Conservation (phyloP, 163 green algal genomes). For the Scenedesmus sp. region DNA sequence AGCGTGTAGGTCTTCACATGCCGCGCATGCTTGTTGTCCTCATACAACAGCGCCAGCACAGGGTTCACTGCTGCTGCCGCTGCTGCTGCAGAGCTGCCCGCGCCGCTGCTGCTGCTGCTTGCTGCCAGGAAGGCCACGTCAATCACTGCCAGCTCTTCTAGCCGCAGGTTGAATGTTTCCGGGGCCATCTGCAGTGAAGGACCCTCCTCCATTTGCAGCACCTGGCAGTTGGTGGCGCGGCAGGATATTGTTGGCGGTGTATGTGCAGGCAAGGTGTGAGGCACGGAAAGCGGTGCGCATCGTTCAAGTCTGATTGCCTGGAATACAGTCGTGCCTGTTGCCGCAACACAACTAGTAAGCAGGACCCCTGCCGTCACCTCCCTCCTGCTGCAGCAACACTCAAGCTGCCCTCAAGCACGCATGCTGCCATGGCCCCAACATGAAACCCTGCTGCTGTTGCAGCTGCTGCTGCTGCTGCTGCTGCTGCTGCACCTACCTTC, state of each 20-base stretch:
- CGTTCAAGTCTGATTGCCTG: too few species aligned
- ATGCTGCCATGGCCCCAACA: conserved; percentile 82
- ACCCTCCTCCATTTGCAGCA: conserved; percentile 87
- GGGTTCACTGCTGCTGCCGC: conserved; percentile 58
- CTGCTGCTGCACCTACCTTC: conserved; percentile 76
- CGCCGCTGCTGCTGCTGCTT: conserved; percentile 12
- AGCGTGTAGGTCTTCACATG: conserved; percentile 96
- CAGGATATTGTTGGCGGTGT: neutral
- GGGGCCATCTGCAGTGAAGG: neutral
- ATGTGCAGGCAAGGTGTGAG: neutral
- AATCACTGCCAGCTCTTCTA: conserved; percentile 96
- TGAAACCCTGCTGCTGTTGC: neutral
- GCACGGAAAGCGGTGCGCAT: too few species aligned
- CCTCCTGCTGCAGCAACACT: conserved; percentile 73
- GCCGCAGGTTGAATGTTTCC: conserved; percentile 90
- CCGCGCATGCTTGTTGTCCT: conserved; percentile 89
- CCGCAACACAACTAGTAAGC: neutral
- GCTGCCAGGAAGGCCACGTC: conserved; percentile 67
- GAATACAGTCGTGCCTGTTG: too few species aligned
- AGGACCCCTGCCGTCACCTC: neutral
- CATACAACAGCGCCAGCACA: conserved; percentile 92
- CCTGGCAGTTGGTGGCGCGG: conserved; percentile 58
- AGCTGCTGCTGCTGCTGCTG: neutral
- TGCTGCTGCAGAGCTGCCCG: conserved; percentile 74
- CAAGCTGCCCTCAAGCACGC: conserved; percentile 96